These are phyloP conservation scores for Trifolium pratense DNA, from an alignment of 306 rosid species.

Conservation along the genomic window DNA sequence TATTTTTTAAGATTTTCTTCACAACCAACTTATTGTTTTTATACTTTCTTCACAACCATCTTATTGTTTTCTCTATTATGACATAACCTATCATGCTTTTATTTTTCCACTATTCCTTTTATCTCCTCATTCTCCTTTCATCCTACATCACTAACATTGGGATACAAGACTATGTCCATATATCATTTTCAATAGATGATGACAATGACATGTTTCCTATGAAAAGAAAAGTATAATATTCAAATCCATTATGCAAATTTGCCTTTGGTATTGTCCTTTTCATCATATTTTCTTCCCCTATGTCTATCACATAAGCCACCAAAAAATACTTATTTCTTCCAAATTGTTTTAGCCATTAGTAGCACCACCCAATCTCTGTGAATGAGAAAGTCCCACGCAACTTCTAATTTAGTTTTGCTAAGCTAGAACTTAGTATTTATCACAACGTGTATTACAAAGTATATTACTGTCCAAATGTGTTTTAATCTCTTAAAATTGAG, in stretches of 20 bases:
- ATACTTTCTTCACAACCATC: background rate
- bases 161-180: background rate
- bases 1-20: background rate
- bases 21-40: background rate
- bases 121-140: background rate
- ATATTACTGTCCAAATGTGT: background rate
- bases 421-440: background rate
- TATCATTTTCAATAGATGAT: background rate
- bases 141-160: background rate
- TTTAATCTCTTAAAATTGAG: no score
- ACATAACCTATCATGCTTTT: background rate
- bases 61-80: background rate
- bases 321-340: background rate
- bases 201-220: background rate
- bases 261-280: slow-evolving; percentile 1
- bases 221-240: slow-evolving; percentile 10
- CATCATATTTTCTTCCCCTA: slow-evolving; percentile 15
- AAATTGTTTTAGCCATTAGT: slow-evolving; percentile 32
- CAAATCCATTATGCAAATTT: slow-evolving; percentile 7
- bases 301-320: background rate
- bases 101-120: background rate
- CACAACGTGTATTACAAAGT: background rate
- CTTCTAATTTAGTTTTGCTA: slow-evolving; percentile 26
- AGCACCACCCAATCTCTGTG: background rate
- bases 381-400: slow-evolving; percentile 49